Base-by-base conservation (phyloP, 179 eudicot genomes). In the Beta lomatogona region DNA sequence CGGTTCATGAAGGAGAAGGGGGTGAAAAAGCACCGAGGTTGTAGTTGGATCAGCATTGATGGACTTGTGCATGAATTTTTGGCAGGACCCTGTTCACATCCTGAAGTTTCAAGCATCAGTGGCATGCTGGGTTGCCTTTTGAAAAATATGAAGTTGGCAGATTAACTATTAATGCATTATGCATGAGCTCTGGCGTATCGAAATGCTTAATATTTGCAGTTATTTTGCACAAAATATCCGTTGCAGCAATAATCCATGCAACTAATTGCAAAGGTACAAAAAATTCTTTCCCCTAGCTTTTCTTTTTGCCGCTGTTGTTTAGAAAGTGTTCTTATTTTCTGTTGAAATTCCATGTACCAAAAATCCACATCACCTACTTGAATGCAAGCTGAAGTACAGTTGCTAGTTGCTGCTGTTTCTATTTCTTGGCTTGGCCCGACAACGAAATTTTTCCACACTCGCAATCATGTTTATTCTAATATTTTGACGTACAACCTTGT, bases 41-140 rank as follows among this genome's bases (percentile, higher is more conserved):
- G 87, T 63, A 94, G 98, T 82, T 93, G 96, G 94, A 87, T 93
- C 77, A 87, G 85, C 85, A 77, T 91, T 50, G 77, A 88, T 25
- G 94, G 94, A 3, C 44, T 58, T 76, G 89, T 92, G 80, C 93
- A 90, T 81, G 93, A 91, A 74, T 88, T 88, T 80, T 67, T 88
- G 71, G 83, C 86, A 44, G 88, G 90, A 54, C 77, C 78, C 6
- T 77, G 83, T 52, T 79, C 86, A 58, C 86, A 88, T 84, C 80
- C 83, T 82, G 78, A 88, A 52, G 45, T 75, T 70, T 57, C 61
- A 10, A 41, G 61, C 79, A 82, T 82, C 52, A 77, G 75, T 12
- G 64, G 36, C 53, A 36, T 88, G 79, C 78, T 88, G 73, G 84
- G 77, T 77, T 78, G 81, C 31, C 65, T 88, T 71, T 73, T 74